phyloP scores from a whole-genome alignment of 257 asterid species.

The Gentiana straminea region DNA sequence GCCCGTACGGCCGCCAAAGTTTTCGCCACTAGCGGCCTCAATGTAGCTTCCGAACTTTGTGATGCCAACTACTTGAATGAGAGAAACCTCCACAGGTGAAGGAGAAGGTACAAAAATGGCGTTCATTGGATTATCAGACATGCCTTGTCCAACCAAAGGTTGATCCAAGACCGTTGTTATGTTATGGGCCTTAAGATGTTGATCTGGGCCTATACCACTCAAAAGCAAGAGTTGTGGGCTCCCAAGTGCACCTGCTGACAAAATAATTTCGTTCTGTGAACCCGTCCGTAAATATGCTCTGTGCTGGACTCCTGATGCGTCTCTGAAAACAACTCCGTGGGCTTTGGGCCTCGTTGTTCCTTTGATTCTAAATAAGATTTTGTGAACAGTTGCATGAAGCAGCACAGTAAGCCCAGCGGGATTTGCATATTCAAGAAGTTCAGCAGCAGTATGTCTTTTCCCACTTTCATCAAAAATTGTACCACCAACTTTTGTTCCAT shows the following conservation, averaged over 20 bases:
- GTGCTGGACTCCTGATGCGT: constrained; percentile 44
- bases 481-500: constrained; percentile 74
- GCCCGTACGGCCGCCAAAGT: constrained; percentile 25
- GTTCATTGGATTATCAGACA: constrained; percentile 96
- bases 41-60: constrained; percentile 41
- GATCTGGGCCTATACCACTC: constrained; percentile 68
- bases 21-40: constrained; percentile 79
- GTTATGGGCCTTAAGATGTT: constrained; percentile 48
- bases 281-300: constrained; percentile 48
- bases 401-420: constrained; percentile 47
- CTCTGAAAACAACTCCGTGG: constrained; percentile 65
- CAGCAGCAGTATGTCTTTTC: constrained; percentile 68
- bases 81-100: constrained; percentile 63
- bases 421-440: constrained; percentile 54
- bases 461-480: constrained; percentile 51
- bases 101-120: constrained; percentile 83
- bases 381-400: constrained; percentile 61
- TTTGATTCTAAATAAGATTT: constrained; percentile 34
- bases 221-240: constrained; percentile 89
- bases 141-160: constrained; percentile 72
- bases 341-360: constrained; percentile 38
- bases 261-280: constrained; percentile 46
- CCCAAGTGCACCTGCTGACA: constrained; percentile 84
- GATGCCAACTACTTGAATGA: constrained; percentile 83
- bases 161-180: constrained; percentile 47